Conservation (phyloP, 345 rosid genomes). For the Rhizophora apiculata region DNA sequence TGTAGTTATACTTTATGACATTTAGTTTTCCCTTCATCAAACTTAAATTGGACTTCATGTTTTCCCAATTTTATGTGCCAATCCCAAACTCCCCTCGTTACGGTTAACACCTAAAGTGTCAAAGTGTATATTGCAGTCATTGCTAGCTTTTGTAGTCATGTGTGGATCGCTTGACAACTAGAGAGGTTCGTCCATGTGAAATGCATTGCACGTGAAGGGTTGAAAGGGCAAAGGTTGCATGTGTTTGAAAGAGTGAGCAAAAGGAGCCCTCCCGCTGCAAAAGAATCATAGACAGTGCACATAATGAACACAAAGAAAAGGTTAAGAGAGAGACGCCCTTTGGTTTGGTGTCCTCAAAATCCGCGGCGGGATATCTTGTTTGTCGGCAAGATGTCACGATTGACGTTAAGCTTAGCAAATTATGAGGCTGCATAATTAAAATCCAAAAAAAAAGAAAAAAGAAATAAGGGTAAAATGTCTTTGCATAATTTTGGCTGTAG, state of each 20-base stretch:
- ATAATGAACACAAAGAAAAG: constrained; percentile 27
- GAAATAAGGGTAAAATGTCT: neutral
- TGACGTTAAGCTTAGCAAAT: no score
- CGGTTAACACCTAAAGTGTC: neutral
- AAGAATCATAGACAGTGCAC: constrained; percentile 20
- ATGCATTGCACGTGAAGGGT: neutral
- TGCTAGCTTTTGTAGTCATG: neutral
- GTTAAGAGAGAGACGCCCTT: constrained; percentile 4
- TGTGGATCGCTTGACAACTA: neutral
- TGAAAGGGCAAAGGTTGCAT: no score
- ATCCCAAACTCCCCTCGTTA: no score
- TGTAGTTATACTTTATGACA: no score
- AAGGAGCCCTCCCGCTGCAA: neutral
- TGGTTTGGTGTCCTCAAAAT: constrained; percentile 35
- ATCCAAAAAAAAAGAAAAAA: no score
- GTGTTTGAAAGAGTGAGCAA: neutral
- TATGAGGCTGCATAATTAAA: no score
- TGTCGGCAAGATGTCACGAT: constrained; percentile 32
- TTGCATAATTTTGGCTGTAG: constrained; percentile 1
- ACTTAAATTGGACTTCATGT: no score
- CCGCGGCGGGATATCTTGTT: constrained; percentile 38
- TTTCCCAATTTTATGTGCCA: no score
- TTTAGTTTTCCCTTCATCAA: no score
- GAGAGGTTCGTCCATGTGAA: neutral
- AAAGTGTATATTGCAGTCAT: neutral